Conservation (phyloP, 192 early-diverging fungal genomes). For the Backusella mclennaniae region DNA sequence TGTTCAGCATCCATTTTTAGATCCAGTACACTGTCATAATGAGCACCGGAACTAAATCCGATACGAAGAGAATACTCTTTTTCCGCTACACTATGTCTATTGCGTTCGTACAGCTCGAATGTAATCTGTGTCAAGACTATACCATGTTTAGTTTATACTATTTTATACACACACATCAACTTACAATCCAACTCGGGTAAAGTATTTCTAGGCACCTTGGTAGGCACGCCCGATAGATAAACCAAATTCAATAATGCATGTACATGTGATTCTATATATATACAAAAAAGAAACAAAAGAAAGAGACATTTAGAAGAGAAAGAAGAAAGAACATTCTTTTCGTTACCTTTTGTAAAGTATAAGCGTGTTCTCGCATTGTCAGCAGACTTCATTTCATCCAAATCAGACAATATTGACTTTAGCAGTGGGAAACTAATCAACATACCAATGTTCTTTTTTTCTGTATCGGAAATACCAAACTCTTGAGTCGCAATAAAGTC, state of each 20-base stretch:
- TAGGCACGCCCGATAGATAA: conserved; percentile 81
- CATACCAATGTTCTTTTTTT: conserved; percentile 86
- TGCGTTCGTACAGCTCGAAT: conserved; percentile 93
- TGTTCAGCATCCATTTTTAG: conserved; percentile 82
- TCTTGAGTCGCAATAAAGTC: conserved; percentile 92
- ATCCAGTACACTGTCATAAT: conserved; percentile 87
- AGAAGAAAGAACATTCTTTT: background rate
- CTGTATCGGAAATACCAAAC: conserved; percentile 84
- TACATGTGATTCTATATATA: conserved; percentile 77
- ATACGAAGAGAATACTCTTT: conserved; percentile 89
- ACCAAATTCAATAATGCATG: conserved; percentile 92
- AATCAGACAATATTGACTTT: conserved; percentile 73
- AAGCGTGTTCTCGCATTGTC: conserved; percentile 68
- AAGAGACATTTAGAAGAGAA: background rate
- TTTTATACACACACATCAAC: conserved; percentile 3
- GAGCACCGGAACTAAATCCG: conserved; percentile 91
- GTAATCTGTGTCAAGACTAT: conserved; percentile 93
- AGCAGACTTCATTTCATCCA: conserved; percentile 56
- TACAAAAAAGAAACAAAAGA: background rate
- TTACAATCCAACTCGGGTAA: conserved; percentile 92
- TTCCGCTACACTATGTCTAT: conserved; percentile 45
- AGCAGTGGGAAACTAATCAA: conserved; percentile 75
- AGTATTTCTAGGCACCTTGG: conserved; percentile 56
- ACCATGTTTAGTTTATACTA: background rate
- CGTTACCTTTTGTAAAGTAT: conserved; percentile 89